Evolutionary conservation across 352 stramenopile species (phyloP).

Genomic region (Phytophthora brassicae): DNA sequence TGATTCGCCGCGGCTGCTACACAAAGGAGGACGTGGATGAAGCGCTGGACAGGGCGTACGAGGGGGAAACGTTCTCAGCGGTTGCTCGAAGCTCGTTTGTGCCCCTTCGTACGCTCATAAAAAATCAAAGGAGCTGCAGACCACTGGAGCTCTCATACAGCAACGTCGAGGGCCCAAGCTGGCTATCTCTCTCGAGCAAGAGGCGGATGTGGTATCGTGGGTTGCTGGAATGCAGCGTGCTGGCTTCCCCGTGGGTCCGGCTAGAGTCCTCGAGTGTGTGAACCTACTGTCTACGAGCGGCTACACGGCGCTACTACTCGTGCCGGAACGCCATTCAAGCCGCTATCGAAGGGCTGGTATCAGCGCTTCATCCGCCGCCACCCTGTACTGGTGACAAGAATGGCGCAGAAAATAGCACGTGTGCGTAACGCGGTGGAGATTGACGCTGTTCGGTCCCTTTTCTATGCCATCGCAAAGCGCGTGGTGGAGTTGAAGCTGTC

Average conservation of each 20-base stretch:
- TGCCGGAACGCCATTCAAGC: background rate
- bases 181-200: no score
- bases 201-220: no score
- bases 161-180: background rate
- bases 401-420: no score
- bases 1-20: background rate
- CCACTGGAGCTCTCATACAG: background rate
- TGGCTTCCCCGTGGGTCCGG: background rate
- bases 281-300: background rate
- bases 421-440: no score
- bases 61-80: background rate
- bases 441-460: no score
- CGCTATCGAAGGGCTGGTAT: conserved; percentile 17
- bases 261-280: background rate
- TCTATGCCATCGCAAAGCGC: background rate
- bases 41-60: background rate
- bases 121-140: background rate
- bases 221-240: no score
- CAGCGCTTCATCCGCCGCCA: no score
- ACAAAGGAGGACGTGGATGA: background rate
- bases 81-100: background rate
- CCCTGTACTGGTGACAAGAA: no score
- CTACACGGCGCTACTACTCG: background rate
- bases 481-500: conserved; percentile 7
- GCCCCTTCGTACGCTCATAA: background rate